Percentiles rank a stretch among this genome's conserved stretches.
Conservation (phyloP, 2,329 filamentous ascomycete genomes). For the Aureobasidium sp. region DNA sequence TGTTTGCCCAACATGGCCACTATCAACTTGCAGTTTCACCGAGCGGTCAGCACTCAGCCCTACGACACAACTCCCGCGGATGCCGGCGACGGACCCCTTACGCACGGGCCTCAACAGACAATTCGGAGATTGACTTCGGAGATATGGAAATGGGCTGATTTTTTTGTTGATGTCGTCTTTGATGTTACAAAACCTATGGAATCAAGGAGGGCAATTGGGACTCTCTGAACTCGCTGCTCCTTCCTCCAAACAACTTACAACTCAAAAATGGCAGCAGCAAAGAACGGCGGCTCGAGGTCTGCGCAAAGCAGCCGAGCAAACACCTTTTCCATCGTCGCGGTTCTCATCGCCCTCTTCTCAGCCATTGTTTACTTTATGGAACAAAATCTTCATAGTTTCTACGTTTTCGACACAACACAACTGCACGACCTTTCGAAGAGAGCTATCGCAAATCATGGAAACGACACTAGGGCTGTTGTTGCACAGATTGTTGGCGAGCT, state of each 20-base stretch:
- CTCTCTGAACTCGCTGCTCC: neutral
- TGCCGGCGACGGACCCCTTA: neutral
- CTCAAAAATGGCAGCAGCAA: neutral
- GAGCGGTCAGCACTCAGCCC: neutral
- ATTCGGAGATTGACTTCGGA: constrained; percentile 12
- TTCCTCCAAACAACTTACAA: neutral
- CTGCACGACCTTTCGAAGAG: constrained; percentile 62
- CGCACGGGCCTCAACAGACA: neutral
- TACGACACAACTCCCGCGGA: neutral
- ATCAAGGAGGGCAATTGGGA: neutral
- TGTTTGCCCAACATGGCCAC: neutral
- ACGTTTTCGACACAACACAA: constrained; percentile 65
- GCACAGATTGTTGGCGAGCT: constrained; percentile 64
- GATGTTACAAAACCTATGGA: constrained; percentile 3
- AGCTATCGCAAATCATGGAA: constrained; percentile 62
- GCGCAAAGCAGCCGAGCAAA: neutral
- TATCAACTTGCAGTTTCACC: neutral
- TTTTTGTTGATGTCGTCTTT: constrained; percentile 11
- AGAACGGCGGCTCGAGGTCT: neutral
- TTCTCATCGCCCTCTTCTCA: constrained; percentile 49
- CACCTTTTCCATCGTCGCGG: constrained; percentile 36
- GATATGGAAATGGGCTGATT: constrained; percentile 14
- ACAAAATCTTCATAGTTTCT: constrained; percentile 50
- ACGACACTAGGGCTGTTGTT: constrained; percentile 65
- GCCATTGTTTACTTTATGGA: constrained; percentile 52